These are phyloP conservation scores for Aegilops bicornis DNA, from an alignment of 176 grass and related monocot species.

Conservation along the genomic window DNA sequence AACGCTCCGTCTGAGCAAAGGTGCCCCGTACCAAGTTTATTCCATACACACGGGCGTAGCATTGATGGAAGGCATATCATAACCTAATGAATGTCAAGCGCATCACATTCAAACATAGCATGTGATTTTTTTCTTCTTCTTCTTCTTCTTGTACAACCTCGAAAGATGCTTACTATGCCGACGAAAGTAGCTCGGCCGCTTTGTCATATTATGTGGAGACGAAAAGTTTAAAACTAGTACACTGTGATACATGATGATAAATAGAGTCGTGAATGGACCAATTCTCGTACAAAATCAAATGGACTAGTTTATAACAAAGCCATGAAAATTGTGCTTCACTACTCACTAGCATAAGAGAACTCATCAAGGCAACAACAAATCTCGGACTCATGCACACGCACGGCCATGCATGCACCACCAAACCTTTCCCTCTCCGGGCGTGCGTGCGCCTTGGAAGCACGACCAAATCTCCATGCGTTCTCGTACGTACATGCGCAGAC, in stretches of 20 bases:
- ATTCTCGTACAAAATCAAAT: background rate
- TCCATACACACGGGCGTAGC: too few relatives aligned
- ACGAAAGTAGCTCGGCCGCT: background rate
- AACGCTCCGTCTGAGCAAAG: too few relatives aligned
- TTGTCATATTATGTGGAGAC: background rate
- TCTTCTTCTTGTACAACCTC: background rate
- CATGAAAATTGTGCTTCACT: background rate
- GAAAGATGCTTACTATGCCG: background rate
- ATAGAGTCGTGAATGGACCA: background rate
- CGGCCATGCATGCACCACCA: background rate
- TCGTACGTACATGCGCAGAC: background rate
- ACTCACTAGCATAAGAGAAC: background rate
- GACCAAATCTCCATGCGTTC: background rate
- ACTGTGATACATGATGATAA: background rate
- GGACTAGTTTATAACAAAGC: background rate
- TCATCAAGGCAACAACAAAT: background rate
- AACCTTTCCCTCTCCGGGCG: background rate
- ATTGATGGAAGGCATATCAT: too few relatives aligned
- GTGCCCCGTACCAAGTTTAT: too few relatives aligned
- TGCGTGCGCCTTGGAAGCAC: background rate
- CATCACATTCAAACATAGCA: background rate
- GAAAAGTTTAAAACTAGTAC: background rate
- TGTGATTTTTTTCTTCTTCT: background rate
- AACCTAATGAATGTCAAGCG: background rate
- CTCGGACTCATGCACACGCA: background rate